Evolutionary conservation across 495 filamentous ascomycete species (phyloP).

Genomic region (Penicillium cinerascens): DNA sequence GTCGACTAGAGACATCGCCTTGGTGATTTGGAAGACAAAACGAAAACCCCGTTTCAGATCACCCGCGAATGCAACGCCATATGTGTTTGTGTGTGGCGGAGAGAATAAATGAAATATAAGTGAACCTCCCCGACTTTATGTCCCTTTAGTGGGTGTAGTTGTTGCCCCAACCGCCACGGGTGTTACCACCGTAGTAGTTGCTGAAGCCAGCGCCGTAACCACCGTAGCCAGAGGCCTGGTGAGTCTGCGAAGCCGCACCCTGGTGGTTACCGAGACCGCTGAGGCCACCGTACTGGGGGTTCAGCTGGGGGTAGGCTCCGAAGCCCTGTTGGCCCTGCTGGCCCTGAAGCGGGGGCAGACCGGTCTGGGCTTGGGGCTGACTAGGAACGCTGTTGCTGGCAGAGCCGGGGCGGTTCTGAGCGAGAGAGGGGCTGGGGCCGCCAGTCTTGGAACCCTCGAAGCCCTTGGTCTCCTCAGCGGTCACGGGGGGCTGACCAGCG

Average conservation of each 20-base stretch:
- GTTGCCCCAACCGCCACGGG: constrained; percentile 55
- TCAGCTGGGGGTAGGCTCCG: constrained; percentile 72
- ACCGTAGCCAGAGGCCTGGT: constrained; percentile 52
- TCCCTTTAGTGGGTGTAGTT: constrained; percentile 55
- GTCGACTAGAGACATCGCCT: constrained; percentile 16
- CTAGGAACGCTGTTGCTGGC: constrained; percentile 70
- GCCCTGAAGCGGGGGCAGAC: constrained; percentile 73
- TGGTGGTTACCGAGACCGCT: constrained; percentile 67
- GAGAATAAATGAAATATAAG: constrained; percentile 4
- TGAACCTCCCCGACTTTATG: neutral
- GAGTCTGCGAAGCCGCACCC: constrained; percentile 53
- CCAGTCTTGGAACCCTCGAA: constrained; percentile 70
- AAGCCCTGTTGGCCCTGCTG: constrained; percentile 65
- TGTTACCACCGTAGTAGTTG: constrained; percentile 50
- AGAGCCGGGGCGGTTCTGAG: constrained; percentile 76
- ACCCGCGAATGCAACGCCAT: constrained; percentile 38
- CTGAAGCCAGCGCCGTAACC: constrained; percentile 52
- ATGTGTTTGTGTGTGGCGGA: constrained; percentile 27
- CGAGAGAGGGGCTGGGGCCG: constrained; percentile 81
- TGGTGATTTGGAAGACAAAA: constrained; percentile 21
- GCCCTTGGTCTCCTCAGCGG: constrained; percentile 70
- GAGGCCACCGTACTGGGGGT: constrained; percentile 69
- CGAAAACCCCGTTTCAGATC: constrained; percentile 28
- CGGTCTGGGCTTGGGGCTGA: constrained; percentile 54
- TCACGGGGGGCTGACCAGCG: constrained; percentile 58